These are phyloP conservation scores for Cutaneotrichosporon cyanovorans DNA, from an alignment of 1,284 basidiomycete species.

Conservation along the genomic window DNA sequence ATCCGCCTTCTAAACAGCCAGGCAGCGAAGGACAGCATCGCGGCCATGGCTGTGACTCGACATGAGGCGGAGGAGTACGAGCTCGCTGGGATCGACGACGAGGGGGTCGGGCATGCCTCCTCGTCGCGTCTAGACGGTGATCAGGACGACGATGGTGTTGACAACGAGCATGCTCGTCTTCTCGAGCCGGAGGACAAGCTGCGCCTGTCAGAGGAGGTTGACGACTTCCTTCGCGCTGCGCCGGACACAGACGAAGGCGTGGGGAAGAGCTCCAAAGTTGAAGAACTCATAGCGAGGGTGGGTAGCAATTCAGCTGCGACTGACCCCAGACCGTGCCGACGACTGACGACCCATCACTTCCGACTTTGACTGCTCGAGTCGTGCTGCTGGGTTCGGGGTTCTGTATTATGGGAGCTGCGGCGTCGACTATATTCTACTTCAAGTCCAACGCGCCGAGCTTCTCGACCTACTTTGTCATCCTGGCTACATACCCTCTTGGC, in stretches of 20 bases:
- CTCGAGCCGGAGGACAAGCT: slow-evolving; percentile 6
- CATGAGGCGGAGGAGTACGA: slow-evolving; percentile 40
- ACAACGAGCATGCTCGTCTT: slow-evolving; percentile 5
- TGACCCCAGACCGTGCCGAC: slow-evolving; percentile 48
- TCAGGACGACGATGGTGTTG: slow-evolving; percentile 4
- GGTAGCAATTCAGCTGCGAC: slow-evolving; percentile 3
- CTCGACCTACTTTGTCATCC: slow-evolving; percentile 52
- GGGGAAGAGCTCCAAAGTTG: slow-evolving; percentile 21
- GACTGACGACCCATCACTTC: slow-evolving; percentile 51
- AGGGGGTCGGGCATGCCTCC: slow-evolving; percentile 4
- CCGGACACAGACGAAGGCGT: slow-evolving; percentile 4
- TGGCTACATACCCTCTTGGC: slow-evolving; percentile 49
- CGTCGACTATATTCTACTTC: slow-evolving; percentile 49
- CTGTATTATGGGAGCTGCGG: slow-evolving; percentile 50
- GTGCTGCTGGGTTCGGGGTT: slow-evolving; percentile 51
- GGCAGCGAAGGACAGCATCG: too few relatives aligned
- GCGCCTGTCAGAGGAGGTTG: slow-evolving; percentile 2
- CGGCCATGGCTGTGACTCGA: neutral
- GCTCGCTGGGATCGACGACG: slow-evolving; percentile 22
- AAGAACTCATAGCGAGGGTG: slow-evolving; percentile 33
- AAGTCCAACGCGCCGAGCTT: slow-evolving; percentile 50
- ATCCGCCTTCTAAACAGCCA: too few relatives aligned
- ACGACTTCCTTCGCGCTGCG: slow-evolving; percentile 2
- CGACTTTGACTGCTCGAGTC: slow-evolving; percentile 51
- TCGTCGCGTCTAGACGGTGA: slow-evolving; percentile 6